Evolutionary conservation across 371 early-diverging fungal genomes (phyloP), one percentile per base, ranked within the genome.

Genomic region (Parasitella parasitica): DNA sequence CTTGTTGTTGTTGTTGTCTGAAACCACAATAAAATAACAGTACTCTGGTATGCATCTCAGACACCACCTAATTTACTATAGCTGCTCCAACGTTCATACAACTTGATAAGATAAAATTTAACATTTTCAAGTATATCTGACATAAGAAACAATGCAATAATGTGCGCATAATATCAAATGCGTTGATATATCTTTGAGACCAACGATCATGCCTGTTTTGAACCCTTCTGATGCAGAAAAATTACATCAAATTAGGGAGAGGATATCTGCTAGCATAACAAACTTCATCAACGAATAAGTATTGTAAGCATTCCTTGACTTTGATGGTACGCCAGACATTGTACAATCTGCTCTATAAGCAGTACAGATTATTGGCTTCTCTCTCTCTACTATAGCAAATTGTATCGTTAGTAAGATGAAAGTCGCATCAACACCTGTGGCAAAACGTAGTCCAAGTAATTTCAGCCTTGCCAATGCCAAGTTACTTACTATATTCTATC

Each of bases 221-320:
- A 78, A 84, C 53, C 76, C 78, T 27, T 55, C 67, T 37, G 72
- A 71, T 12, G 77, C 84, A 30, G 79, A 89, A 38, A 82, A 81
- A 30, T 70, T 90, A 13, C 77, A 78, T 34, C 66, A 77, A 50
- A 78, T 84, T 24, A 84, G 96, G 32, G 83, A 86, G 26, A 82
- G 89, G 28, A 83, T 96, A 1, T 84, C 89, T 7, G 79, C 76
- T 41, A 79, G 87, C 37, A 87, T 96, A 55, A 92, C 89, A 8
- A 80, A 81, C 8, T 66, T 92, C 20, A 89, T 96, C 54, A 89
- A 91, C 43, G 94, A 94, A 54, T 84, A 93, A 13, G 95, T 91
- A 1, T 94, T 95, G 5, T 84, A 89, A 65, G 80, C 92, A 39
- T 94, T 88, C 61, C 87, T 89, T 5, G 90, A 91, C 66, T 90